These are phyloP conservation scores for Centrapalus pauciflorus DNA, from an alignment of 129 eudicot genomes.

Conservation along the genomic window DNA sequence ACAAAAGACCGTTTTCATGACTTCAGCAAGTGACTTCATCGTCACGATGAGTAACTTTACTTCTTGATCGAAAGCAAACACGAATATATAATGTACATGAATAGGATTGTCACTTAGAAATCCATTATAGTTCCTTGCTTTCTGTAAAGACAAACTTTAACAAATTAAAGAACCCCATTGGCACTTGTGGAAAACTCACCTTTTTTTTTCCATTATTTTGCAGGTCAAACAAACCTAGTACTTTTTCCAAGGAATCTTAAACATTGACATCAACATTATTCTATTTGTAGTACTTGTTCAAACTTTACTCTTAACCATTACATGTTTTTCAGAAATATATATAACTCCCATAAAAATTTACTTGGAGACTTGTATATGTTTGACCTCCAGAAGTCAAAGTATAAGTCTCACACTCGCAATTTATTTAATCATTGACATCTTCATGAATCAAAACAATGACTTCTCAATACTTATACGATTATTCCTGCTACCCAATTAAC, in stretches of 20 bases:
- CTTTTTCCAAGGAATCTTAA: not conserved
- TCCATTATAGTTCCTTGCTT: conserved; percentile 3
- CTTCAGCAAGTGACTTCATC: not conserved
- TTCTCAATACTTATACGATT: not conserved
- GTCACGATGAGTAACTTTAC: not conserved
- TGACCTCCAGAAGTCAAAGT: conserved; percentile 13
- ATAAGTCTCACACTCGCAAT: not conserved
- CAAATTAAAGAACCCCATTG: not conserved
- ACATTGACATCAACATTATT: not conserved
- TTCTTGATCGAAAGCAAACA: not conserved
- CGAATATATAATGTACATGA: not conserved
- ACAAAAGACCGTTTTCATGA: not conserved
- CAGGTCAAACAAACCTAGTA: conserved; percentile 10
- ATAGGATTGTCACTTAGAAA: conserved; percentile 16
- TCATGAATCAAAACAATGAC: not conserved
- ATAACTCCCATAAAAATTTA: not conserved
- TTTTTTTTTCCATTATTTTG: conserved; percentile 12
- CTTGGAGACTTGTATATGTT: not conserved
- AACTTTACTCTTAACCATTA: not conserved
- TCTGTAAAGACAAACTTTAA: conserved; percentile 8
- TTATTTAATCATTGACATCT: not conserved
- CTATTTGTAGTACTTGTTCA: not conserved
- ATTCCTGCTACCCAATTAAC: not conserved
- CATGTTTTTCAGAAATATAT: not conserved
- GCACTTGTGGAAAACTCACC: not conserved